Percentiles rank a stretch among this genome's conserved stretches.
Evolutionary conservation across 2,329 filamentous ascomycete species (phyloP).

Genomic region (Hirsutella rhossiliensis): DNA sequence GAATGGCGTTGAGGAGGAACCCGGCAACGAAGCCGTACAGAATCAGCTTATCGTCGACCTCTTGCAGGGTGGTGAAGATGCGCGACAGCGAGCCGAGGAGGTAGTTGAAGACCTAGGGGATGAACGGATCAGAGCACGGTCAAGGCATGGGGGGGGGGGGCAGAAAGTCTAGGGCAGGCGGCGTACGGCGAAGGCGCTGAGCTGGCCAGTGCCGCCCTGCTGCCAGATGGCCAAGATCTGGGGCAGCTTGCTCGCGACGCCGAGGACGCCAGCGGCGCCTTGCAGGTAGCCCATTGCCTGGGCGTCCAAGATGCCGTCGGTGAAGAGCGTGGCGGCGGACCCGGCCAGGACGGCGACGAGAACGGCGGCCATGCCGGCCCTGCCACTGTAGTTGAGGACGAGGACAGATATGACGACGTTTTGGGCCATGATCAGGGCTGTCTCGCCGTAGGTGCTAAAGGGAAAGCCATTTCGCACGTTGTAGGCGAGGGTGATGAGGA

Average conservation of each 20-base stretch:
- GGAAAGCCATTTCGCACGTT: conserved; percentile 85
- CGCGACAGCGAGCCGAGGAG: conserved; percentile 82
- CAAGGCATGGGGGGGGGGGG: no score
- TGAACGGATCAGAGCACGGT: no score
- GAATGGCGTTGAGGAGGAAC: conserved; percentile 76
- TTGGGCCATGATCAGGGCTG: conserved; percentile 80
- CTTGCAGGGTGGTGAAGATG: conserved; percentile 95
- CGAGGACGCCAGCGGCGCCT: conserved; percentile 69
- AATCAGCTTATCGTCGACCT: conserved; percentile 94
- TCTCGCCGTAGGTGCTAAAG: conserved; percentile 95
- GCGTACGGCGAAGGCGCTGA: conserved; percentile 88
- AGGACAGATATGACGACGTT: conserved; percentile 82
- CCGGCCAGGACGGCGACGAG: conserved; percentile 69
- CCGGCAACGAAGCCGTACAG: conserved; percentile 89
- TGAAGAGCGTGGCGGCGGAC: conserved; percentile 59
- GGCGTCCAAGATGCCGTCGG: conserved; percentile 50
- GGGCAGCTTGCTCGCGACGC: conserved; percentile 83
- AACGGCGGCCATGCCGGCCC: conserved; percentile 53
- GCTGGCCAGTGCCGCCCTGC: conserved; percentile 82
- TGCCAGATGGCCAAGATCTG: conserved; percentile 82
- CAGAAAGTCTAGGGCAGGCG: no score
- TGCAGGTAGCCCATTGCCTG: conserved; percentile 63
- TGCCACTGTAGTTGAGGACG: conserved; percentile 73
- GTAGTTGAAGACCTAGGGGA: conserved; percentile 84
- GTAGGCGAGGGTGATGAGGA: conserved; percentile 85